Evolutionary conservation across 2,329 filamentous ascomycete species (phyloP).

Genomic region (Aureobasidium zeae): DNA sequence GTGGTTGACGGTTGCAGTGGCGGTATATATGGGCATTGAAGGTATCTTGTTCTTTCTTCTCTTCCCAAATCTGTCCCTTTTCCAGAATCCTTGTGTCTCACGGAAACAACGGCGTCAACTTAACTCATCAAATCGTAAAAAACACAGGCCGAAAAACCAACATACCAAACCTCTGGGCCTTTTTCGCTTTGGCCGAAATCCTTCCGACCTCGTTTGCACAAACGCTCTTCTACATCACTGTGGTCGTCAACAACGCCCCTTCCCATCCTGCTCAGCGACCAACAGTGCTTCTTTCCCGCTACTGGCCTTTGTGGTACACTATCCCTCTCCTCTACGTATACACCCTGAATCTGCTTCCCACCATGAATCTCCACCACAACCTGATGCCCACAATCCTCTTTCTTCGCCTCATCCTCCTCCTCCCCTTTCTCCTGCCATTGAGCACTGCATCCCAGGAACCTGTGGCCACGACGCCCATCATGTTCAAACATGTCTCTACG

Average conservation of each 20-base stretch:
- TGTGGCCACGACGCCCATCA: background rate
- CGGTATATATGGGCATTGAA: constrained; percentile 25
- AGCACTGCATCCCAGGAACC: background rate
- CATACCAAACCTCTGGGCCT: constrained; percentile 26
- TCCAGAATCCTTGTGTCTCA: too few species aligned
- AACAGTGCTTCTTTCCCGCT: background rate
- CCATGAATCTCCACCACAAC: too few species aligned
- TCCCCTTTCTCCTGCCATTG: constrained; percentile 19
- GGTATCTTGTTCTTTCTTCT: constrained; percentile 17
- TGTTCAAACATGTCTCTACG: constrained; percentile 14
- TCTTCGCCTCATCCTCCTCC: constrained; percentile 21
- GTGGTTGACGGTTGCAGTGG: constrained; percentile 22
- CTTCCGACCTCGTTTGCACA: constrained; percentile 28
- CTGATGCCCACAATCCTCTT: constrained; percentile 22
- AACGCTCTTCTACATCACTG: constrained; percentile 28
- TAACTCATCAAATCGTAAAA: too few species aligned
- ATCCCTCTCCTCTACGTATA: constrained; percentile 16
- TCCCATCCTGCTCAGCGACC: constrained; percentile 18
- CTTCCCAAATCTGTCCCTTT: background rate
- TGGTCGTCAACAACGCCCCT: constrained; percentile 10
- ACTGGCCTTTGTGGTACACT: constrained; percentile 12
- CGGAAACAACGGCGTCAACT: too few species aligned
- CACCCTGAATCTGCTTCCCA: too few species aligned
- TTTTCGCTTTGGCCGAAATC: constrained; percentile 29
- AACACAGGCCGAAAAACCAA: constrained; percentile 17